These are phyloP conservation scores for Kwoniella dejecticola DNA, from an alignment of 768 basidiomycete species.

Conservation along the genomic window DNA sequence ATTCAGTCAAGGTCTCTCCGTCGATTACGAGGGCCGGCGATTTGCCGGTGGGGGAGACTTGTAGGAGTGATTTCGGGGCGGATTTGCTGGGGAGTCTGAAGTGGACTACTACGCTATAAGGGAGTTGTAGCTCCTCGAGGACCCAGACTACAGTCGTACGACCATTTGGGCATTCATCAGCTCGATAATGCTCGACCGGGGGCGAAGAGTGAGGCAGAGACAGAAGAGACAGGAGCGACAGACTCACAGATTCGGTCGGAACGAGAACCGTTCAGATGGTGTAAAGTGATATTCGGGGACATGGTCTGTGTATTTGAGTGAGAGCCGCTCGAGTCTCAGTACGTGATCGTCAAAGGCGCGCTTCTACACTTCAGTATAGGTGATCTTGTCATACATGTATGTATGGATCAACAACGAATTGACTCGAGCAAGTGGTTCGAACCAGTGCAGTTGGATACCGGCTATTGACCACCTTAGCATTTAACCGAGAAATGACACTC, in stretches of 20 bases:
- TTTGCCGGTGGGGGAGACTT: slow-evolving; percentile 45
- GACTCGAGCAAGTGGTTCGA: too few relatives aligned
- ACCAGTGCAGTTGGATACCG: too few relatives aligned
- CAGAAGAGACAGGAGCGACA: not conserved
- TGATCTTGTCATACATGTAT: too few relatives aligned
- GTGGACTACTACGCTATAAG: slow-evolving; percentile 51
- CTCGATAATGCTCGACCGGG: not conserved
- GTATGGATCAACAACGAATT: too few relatives aligned
- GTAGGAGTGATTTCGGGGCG: slow-evolving; percentile 43
- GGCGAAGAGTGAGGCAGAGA: not conserved
- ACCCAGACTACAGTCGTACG: slow-evolving; percentile 42
- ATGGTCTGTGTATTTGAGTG: slow-evolving; percentile 6
- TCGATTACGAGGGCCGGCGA: slow-evolving; percentile 41
- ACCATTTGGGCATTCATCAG: not conserved
- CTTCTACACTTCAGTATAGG: too few relatives aligned
- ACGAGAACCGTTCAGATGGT: slow-evolving; percentile 50
- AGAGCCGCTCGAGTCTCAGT: not conserved
- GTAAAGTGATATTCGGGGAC: slow-evolving; percentile 39
- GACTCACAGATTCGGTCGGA: slow-evolving; percentile 51
- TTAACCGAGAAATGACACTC: too few relatives aligned
- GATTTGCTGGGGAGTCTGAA: slow-evolving; percentile 26
- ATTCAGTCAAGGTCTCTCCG: slow-evolving; percentile 35
- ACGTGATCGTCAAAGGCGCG: too few relatives aligned
- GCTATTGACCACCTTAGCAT: too few relatives aligned
- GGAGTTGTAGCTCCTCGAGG: slow-evolving; percentile 46